Base-by-base conservation (phyloP, 192 early-diverging fungal species). In the Podila verticillata region DNA sequence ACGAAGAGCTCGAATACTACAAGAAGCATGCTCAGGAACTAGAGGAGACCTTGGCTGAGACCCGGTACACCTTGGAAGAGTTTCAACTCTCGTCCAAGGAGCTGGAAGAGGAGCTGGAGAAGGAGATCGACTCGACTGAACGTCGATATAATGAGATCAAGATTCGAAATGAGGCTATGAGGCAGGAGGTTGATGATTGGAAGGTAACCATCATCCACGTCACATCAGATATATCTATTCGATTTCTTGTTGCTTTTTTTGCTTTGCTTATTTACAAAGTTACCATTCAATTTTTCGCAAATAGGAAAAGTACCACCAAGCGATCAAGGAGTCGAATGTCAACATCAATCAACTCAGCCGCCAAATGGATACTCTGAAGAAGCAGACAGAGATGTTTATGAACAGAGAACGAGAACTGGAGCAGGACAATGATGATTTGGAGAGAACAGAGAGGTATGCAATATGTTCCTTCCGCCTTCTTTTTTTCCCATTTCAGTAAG, bases 351-450 rank as follows among this genome's bases (percentile, higher is more conserved):
- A 91, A 68, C 90, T 94, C 73, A 89, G 92, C 70, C 84, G 92
- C 56, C 92, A 94, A 68, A 83, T 94, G 47, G 92, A 94, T 59
- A 85, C 87, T 72, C 78, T 94, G 49, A 87, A 89, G 75, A 84
- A 87, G 39, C 88, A 91, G 63, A 87, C 90, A 32, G 91, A 92
- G 61, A 87, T 82, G 65, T 94, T 91, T 74, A 86, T 88, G 73
- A 90, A 92, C 70, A 89, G 90, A 58, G 91, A 89, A 30, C 85
- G 91, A 19, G 92, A 93, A 65, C 66, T 94, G 20, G 93, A 94
- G 81, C 87, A 93, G 74, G 88, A 93, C 47, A 93, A 92, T 82
- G 93, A 94, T 65, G 92, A 94, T 57, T 68, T 94, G 51, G 93
- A 94, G 80, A 86, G 90, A 56, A 91, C 84, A 32, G 88, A 87